These are phyloP conservation scores for Ogataea wickerhamii DNA, from an alignment of 805 yeast species.

Conservation along the genomic window DNA sequence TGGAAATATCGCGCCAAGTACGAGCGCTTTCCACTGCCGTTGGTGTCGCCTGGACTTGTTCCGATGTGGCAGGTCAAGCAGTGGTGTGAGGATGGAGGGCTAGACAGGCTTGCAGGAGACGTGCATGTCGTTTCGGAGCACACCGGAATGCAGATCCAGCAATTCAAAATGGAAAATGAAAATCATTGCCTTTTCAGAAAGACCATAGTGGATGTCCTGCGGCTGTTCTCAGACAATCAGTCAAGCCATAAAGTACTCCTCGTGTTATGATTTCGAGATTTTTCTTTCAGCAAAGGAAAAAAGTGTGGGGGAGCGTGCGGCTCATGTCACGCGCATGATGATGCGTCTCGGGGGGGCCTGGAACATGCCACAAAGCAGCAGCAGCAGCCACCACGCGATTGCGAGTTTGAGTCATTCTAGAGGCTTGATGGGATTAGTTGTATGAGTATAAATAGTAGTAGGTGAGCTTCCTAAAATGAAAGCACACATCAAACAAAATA, in stretches of 20 bases:
- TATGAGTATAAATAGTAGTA: no score
- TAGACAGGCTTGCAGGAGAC: slow-evolving; percentile 8
- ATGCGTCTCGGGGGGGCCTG: slow-evolving; percentile 1
- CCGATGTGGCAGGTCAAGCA: slow-evolving; percentile 45
- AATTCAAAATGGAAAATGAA: slow-evolving; percentile 9
- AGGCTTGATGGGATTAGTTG: no score
- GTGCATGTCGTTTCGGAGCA: slow-evolving; percentile 4
- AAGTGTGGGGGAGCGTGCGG: slow-evolving; percentile 2
- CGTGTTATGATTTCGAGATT: background rate
- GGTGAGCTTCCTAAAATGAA: no score
- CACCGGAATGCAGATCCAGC: background rate
- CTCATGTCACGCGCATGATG: slow-evolving; percentile 3
- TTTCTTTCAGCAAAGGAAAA: background rate
- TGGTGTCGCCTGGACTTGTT: slow-evolving; percentile 48
- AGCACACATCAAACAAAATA: no score
- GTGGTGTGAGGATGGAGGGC: slow-evolving; percentile 31
- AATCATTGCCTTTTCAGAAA: slow-evolving; percentile 17
- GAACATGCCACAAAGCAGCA: slow-evolving; percentile 2
- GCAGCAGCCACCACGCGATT: no score
- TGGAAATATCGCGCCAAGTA: slow-evolving; percentile 9
- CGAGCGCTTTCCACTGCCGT: slow-evolving; percentile 31
- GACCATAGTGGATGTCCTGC: slow-evolving; percentile 38
- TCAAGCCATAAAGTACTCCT: slow-evolving; percentile 15
- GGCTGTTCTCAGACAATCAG: slow-evolving; percentile 42
- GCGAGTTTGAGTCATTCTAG: no score